Evolutionary conservation across 2,329 filamentous ascomycete genomes (phyloP), one percentile per base, ranked within the genome.

Genomic region (Neofusicoccum umdonicola): DNA sequence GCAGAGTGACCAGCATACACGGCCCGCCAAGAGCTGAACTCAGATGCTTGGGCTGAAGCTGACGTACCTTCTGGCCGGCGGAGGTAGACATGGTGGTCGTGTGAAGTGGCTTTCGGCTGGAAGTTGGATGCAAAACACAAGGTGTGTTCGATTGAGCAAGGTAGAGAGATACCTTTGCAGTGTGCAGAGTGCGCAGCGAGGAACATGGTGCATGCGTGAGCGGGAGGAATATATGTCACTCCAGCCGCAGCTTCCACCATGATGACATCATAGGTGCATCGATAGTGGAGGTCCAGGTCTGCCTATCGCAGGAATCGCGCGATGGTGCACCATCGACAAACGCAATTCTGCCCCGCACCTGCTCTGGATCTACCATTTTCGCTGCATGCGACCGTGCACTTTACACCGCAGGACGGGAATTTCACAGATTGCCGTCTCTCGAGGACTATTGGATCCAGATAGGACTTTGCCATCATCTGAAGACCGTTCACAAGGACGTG

Each of bases 21-120:
- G 35, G 13, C 11, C 34, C 39, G 11, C 35, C 27, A 34, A 41
- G 58, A 64, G 31, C 3, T 27, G 60, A 51, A 52, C 44, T 1
- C 11, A 61, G 50, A 54, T 51, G 61, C 35, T 41, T 37, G 22
- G 31, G 54, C 39, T 22, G 41, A 12, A 9, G 35, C 22, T 35
- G 56, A 31, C 62, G 12, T 67, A 69, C 68, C 67, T 69, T 69
- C 56, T 67, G 63, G 51, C 68, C 68, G 17, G 57, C 66, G 13
- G 65, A 63, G n/a, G 62, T 51, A 22, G 67, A 35, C 67, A 68
- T 68, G 15, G 17, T 68, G 51, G 19, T 27, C 44, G 47, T n/a
- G 11, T 4, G 13, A 45, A 15, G 31, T 22, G 13, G 35, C 22
- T 47, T 12, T 5, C 44, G 34, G 19, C 4, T 17, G n/a, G 22